Evolutionary conservation across 345 rosid species (phyloP).

Genomic region (Anacardium occidentale): DNA sequence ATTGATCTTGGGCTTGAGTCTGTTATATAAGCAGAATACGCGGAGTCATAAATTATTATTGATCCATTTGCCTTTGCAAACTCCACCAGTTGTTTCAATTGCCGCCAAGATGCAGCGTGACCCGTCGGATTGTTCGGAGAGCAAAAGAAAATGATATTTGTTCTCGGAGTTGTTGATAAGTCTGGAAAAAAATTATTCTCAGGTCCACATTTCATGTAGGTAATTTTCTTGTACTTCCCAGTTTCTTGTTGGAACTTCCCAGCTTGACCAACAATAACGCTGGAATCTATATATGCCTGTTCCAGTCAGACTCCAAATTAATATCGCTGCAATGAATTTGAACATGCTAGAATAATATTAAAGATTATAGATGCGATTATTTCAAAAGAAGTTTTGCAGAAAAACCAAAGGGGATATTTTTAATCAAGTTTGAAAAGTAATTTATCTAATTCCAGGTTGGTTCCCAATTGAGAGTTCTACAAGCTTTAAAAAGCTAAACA

Average conservation of each 20-base stretch:
- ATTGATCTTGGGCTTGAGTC: slow-evolving; percentile 73
- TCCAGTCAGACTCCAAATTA: slow-evolving; percentile 8
- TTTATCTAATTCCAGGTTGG: too few relatives aligned
- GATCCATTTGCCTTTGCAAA: slow-evolving; percentile 84
- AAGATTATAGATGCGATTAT: neutral
- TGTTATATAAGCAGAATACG: slow-evolving; percentile 68
- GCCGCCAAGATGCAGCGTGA: slow-evolving; percentile 57
- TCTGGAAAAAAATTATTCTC: slow-evolving; percentile 72
- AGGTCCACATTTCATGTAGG: slow-evolving; percentile 60
- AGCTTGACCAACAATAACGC: slow-evolving; percentile 77
- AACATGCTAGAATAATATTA: too few relatives aligned
- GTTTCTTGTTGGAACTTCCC: slow-evolving; percentile 52
- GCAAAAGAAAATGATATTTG: slow-evolving; percentile 86
- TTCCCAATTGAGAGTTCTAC: too few relatives aligned
- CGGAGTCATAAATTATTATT: slow-evolving; percentile 66
- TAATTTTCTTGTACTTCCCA: slow-evolving; percentile 57
- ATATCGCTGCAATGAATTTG: neutral
- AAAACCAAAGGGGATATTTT: neutral
- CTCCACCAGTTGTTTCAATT: slow-evolving; percentile 55
- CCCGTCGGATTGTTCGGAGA: slow-evolving; percentile 96
- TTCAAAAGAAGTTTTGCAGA: neutral
- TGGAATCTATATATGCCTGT: slow-evolving; percentile 76
- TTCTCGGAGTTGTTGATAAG: slow-evolving; percentile 45
- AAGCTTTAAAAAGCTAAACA: too few relatives aligned
- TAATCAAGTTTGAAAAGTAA: too few relatives aligned